Conservation (phyloP, 2,329 filamentous ascomycete genomes). For the Colletotrichum plurivorum region DNA sequence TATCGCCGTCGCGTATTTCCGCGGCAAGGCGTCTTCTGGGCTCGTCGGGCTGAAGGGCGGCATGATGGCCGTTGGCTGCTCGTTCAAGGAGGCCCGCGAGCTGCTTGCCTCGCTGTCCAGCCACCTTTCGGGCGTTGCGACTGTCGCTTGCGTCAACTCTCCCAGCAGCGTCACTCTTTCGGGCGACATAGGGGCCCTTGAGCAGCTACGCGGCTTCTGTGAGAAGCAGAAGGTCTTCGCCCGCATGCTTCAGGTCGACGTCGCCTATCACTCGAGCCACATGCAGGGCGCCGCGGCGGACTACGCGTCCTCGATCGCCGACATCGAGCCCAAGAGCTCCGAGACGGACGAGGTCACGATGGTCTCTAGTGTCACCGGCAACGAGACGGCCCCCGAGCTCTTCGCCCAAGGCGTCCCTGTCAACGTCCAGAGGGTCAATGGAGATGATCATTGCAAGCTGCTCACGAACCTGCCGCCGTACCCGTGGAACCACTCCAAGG, state of each 20-base stretch:
- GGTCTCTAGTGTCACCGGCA: neutral
- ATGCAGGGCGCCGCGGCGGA: slow-evolving; percentile 30
- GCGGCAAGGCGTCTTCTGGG: neutral
- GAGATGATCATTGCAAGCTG: neutral
- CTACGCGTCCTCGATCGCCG: neutral
- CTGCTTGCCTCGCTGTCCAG: neutral
- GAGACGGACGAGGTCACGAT: neutral
- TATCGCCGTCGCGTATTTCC: neutral
- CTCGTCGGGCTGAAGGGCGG: neutral
- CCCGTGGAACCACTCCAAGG: slow-evolving; percentile 27
- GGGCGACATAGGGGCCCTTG: slow-evolving; percentile 28
- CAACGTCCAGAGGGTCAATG: slow-evolving; percentile 11
- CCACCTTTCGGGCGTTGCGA: neutral
- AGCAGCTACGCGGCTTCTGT: slow-evolving; percentile 42
- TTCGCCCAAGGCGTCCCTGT: slow-evolving; percentile 2
- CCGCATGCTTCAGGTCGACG: slow-evolving; percentile 42
- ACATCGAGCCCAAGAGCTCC: neutral
- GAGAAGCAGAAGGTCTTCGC: slow-evolving; percentile 46
- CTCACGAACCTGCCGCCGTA: slow-evolving; percentile 32
- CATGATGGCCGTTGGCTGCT: slow-evolving; percentile 31
- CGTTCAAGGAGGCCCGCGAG: neutral
- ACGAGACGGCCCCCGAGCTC: slow-evolving; percentile 2
- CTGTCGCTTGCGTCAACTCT: slow-evolving; percentile 45
- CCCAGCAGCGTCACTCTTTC: slow-evolving; percentile 45
- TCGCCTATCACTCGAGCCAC: slow-evolving; percentile 44